Evolutionary conservation across 345 rosid species (phyloP), one percentile per base, ranked within the genome.

Genomic region (Eucalyptus erythrocorys): DNA sequence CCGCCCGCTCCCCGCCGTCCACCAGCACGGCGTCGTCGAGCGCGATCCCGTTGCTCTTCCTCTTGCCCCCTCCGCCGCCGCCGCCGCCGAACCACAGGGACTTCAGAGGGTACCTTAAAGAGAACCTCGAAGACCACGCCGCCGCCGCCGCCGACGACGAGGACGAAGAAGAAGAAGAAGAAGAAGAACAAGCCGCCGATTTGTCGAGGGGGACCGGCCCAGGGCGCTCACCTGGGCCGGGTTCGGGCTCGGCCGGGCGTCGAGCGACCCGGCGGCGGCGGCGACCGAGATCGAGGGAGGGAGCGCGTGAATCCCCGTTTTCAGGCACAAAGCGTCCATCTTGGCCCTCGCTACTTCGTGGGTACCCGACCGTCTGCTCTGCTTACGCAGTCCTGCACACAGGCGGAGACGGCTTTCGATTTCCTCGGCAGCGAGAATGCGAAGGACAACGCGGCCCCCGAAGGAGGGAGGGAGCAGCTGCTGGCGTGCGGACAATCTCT

Each of bases 281-380:
- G 57, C 26, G 57, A 51, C 92, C 57, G 92, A 91, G 93, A 96
- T 95, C 95, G 92, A 30, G 85, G 98, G 90, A 89, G 94, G 55
- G 59, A 94, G 87, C 47, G 91, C 91, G 16, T 88, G 93, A 87
- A 95, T 94, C 91, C 95, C 94, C 34, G 95, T 71, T 86, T 94
- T 94, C 91, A 95, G 91, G 89, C 90, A 93, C 50, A 95, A 47
- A 51, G 92, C 88, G 32, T 95, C 96, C 98, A 96, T 95, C 80
- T 27, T 7, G 37, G 64, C 66, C 11, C 87, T 11, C n/a, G 15
- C 30, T 14, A 27, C 11, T 57, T 27, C 42, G 45, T 40, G 87
- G 55, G 87, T 10, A 50, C 42, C 16, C 17, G 27, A 37, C 10
- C 10, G 47, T 24, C 9, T 8, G 30, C 87, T 19, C 61, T 19